A percentile compares a stretch with the other conserved stretches of the same genome.
phyloP scores from a whole-genome alignment of 768 basidiomycete species.

The Gyrodon lividus region DNA sequence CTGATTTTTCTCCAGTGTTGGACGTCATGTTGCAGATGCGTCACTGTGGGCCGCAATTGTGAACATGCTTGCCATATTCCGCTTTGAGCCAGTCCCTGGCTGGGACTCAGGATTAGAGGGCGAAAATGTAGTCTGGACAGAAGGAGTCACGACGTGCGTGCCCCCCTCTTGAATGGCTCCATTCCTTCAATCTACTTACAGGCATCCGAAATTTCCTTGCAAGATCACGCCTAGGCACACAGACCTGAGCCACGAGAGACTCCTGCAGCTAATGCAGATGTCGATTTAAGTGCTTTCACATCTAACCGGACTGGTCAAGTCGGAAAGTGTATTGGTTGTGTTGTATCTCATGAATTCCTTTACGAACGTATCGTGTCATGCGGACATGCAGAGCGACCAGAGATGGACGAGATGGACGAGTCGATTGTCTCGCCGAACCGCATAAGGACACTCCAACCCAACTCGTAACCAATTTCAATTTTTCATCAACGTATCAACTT shows the following conservation, averaged over 20 bases:
- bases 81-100: not conserved
- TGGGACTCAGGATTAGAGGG: constrained; percentile 5
- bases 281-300: not conserved
- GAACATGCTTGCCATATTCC: constrained; percentile 8
- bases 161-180: not conserved
- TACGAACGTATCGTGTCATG: too few species aligned
- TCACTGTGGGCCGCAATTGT: constrained; percentile 26
- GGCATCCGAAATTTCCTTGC: constrained; percentile 7
- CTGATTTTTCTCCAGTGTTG: constrained; percentile 30
- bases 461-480: not conserved
- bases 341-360: not conserved
- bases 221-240: not conserved
- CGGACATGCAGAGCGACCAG: too few species aligned
- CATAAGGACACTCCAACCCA: too few species aligned
- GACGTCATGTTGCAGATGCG: constrained; percentile 37
- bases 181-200: not conserved
- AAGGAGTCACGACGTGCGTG: constrained; percentile 12
- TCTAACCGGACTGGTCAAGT: not conserved
- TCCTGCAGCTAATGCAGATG: not conserved
- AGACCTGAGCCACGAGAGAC: not conserved
- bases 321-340: not conserved
- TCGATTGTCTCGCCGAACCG: too few species aligned
- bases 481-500: not conserved
- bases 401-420: too few species aligned
- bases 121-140: constrained; percentile 6